Base-by-base conservation (phyloP, 108 stramenopile species). In the Asterionellopsis glacialis region DNA sequence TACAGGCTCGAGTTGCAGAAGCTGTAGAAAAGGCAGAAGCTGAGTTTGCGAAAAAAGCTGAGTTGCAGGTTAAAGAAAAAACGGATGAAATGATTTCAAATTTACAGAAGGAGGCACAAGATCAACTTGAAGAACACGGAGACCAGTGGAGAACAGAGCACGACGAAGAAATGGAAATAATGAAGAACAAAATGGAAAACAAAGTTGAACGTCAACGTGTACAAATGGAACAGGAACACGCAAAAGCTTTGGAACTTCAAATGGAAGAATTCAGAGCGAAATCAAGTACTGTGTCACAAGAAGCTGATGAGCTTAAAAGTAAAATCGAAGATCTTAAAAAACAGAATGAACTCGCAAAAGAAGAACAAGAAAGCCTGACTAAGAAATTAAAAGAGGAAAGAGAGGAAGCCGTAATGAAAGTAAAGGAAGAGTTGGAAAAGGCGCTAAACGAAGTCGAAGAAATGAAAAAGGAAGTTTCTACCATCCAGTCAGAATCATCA, bases 61-160 rank as follows among this genome's bases (percentile, higher is more conserved):
- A 33, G 7, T 33, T 33, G 33, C 33, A 33, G 33, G 5, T 33
- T 33, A 33, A 33, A 33, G 33, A 33, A 33, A 33, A 33, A 33
- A 33, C 7, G 33, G 33, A 33, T 33, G 33, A 48, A 48, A 5
- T 9, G 47, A 5, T 48, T 48, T 5, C 2, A 21, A 16, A 48
- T 16, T 48, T 48, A 9, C 47, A 48, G 47, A 16, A 21, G 47
- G 19, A 48, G 21, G 47, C 47, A 21, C 19, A 48, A 21, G 21
- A 48, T 16, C 47, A 48, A 21, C 47, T 48, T 9, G 47, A 16
- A 48, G 47, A 48, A 48, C 47, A 48, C 9, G 47, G 47, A 16
- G 47, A 48, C 19, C 21, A 16, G 9, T 48, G 47, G 47, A 48
- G 21, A 19, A 5, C 19, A 1, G 47, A 48, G 9, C 47, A 48